A percentile compares a stretch with the other conserved stretches of the same genome.
Evolutionary conservation across 495 filamentous ascomycete genomes (phyloP).

Genomic region (Xylaria venustula): DNA sequence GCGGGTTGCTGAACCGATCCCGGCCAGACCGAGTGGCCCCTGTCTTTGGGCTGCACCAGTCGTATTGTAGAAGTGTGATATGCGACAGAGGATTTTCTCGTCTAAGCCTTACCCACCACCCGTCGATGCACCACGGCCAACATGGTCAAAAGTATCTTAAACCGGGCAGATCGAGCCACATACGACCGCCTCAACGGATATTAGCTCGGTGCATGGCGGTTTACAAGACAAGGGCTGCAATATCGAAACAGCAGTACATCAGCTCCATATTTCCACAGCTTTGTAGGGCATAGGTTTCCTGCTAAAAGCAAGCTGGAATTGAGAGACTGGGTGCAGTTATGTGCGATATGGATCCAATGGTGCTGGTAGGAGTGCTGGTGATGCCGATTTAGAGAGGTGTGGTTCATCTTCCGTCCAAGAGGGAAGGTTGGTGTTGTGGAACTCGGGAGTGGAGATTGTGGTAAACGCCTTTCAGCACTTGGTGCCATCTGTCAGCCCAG

Average conservation of each 20-base stretch:
- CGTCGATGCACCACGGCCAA: slow-evolving; percentile 1
- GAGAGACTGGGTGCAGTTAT: not conserved
- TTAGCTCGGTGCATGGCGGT: not conserved
- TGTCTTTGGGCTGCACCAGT: slow-evolving; percentile 8
- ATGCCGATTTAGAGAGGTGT: slow-evolving; percentile 13
- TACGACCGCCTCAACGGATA: not conserved
- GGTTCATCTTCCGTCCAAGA: not conserved
- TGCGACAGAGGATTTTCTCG: not conserved
- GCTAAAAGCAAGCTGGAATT: not conserved
- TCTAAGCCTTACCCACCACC: slow-evolving; percentile 3
- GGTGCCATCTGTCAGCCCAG: not conserved
- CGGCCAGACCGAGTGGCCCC: not conserved
- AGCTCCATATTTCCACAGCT: not conserved
- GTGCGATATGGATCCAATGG: not conserved
- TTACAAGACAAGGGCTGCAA: not conserved
- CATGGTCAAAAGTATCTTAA: not conserved
- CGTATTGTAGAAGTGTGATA: not conserved
- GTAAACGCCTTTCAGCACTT: not conserved
- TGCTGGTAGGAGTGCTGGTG: not conserved
- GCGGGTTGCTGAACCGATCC: not conserved
- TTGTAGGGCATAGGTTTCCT: not conserved
- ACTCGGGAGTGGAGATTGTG: too few species aligned
- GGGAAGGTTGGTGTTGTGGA: not conserved
- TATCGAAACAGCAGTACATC: not conserved
- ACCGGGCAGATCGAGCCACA: not conserved